Percentiles rank a stretch among this genome's conserved stretches.
Conservation (phyloP, 1,284 basidiomycete genomes). For the Coriolopsis trogii region DNA sequence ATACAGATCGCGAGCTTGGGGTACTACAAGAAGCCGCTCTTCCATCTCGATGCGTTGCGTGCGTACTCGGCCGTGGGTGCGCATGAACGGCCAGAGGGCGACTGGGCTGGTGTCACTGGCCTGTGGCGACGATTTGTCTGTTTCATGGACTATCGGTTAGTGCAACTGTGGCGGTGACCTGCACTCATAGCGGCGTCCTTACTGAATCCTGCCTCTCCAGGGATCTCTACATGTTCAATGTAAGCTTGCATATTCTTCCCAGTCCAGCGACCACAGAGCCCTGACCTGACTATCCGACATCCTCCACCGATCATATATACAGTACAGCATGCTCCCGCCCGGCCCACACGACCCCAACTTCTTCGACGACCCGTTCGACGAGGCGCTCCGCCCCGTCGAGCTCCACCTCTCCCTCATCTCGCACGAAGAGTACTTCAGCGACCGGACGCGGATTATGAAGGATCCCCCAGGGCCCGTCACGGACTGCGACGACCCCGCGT, state of each 20-base stretch:
- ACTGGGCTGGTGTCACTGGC: slow-evolving; percentile 75
- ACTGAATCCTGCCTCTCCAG: slow-evolving; percentile 5
- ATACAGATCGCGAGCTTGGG: slow-evolving; percentile 40
- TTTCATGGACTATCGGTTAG: slow-evolving; percentile 76
- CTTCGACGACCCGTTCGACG: slow-evolving; percentile 62
- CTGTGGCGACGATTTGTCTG: slow-evolving; percentile 70
- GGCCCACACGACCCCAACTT: slow-evolving; percentile 48
- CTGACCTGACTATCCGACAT: neutral
- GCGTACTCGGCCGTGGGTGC: slow-evolving; percentile 54
- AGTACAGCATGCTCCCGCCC: slow-evolving; percentile 41
- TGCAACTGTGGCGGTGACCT: neutral
- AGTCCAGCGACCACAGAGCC: neutral
- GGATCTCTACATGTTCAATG: slow-evolving; percentile 53
- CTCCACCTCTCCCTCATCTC: slow-evolving; percentile 53
- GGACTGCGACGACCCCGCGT: slow-evolving; percentile 30
- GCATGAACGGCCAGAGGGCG: slow-evolving; percentile 36
- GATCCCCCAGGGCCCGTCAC: slow-evolving; percentile 11
- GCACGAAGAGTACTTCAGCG: slow-evolving; percentile 22
- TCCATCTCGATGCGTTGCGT: slow-evolving; percentile 51
- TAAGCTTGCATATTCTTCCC: slow-evolving; percentile 33
- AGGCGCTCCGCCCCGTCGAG: slow-evolving; percentile 65
- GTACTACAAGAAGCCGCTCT: slow-evolving; percentile 44
- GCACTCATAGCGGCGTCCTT: neutral
- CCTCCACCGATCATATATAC: neutral
- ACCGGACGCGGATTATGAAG: no score